Conservation (phyloP, 2,329 filamentous ascomycete species). For the Dactylonectria estremocensis region DNA sequence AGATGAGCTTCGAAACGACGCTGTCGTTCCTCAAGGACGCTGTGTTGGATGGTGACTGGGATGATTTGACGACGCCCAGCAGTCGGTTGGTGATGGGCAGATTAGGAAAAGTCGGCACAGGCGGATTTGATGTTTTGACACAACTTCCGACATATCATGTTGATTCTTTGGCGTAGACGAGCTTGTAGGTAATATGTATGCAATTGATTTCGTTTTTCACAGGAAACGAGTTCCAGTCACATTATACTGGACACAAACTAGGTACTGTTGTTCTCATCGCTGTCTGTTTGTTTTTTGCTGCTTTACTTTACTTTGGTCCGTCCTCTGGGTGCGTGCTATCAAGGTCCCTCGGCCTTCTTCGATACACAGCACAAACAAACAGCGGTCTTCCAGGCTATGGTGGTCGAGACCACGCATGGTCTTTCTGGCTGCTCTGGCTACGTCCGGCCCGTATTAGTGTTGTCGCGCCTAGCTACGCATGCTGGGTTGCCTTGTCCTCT, state of each 20-base stretch:
- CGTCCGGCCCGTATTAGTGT: too few species aligned
- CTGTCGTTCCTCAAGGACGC: slow-evolving; percentile 94
- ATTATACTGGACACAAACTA: too few species aligned
- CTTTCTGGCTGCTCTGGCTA: not conserved
- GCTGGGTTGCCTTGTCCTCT: too few species aligned
- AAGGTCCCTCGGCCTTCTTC: too few species aligned
- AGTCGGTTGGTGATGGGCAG: slow-evolving; percentile 90
- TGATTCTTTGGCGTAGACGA: slow-evolving; percentile 49
- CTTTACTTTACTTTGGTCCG: too few species aligned
- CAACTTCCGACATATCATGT: slow-evolving; percentile 68
- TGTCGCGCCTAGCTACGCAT: too few species aligned
- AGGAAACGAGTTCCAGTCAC: not conserved
- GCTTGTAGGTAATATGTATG: slow-evolving; percentile 34
- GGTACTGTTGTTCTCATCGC: too few species aligned
- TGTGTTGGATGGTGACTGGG: slow-evolving; percentile 89
- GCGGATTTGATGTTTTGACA: slow-evolving; percentile 89
- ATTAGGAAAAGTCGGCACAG: slow-evolving; percentile 88
- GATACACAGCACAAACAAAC: not conserved
- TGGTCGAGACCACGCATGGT: not conserved
- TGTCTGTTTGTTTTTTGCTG: too few species aligned
- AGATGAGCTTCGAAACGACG: slow-evolving; percentile 99
- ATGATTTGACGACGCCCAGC: slow-evolving; percentile 88
- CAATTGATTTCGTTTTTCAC: slow-evolving; percentile 19
- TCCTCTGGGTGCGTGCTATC: too few species aligned
- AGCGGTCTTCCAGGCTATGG: not conserved